Evolutionary conservation across 257 asterid genomes (phyloP), one percentile per base, ranked within the genome.

Genomic region (Solanum piurae): DNA sequence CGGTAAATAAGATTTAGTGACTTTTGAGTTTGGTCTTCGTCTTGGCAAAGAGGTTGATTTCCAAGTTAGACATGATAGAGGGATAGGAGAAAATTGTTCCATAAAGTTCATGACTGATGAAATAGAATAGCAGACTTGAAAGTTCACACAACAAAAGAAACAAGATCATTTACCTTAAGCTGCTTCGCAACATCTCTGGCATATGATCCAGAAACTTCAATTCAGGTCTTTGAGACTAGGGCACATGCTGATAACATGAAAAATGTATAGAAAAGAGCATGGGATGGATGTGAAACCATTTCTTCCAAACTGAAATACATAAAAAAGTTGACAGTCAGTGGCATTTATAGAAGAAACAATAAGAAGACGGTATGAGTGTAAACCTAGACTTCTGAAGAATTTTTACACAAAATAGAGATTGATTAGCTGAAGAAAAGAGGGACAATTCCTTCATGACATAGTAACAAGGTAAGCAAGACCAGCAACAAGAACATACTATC

Each of bases 401-500:
- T n/a, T 77, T 13, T 25, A 77, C 84, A 42, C n/a, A 21, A 77
- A 40, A 77, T 25, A 42, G 64, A 68, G 52, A 20, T 44, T 10
- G 36, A 71, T 71, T 55, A 64, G 33, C 37, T 46, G 11, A 34
- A 34, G 40, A 84, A 36, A 87, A 31, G 25, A 42, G 27, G 62
- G 12, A 23, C 44, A 11, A 11, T 42, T 3, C 14, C 49, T 11
- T 42, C 14, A 42, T 42, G 49, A 14, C 1, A 42, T 3, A 42
- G 49, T 42, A 42, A 42, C 14, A 42, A 42, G 49, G 49, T 42
- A 42, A 11, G 14, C 49, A 88, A 94, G 91, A 83, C 97, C 95
- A 12, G 92, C 97, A 88, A 94, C 93, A 4, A 94, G 95, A 62
- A 94, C 74, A n/a, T 94, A 94, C 55, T 93, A 94, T 20, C 95